Base-by-base conservation (phyloP, 2,329 filamentous ascomycete species). In the Nemania diffusa region DNA sequence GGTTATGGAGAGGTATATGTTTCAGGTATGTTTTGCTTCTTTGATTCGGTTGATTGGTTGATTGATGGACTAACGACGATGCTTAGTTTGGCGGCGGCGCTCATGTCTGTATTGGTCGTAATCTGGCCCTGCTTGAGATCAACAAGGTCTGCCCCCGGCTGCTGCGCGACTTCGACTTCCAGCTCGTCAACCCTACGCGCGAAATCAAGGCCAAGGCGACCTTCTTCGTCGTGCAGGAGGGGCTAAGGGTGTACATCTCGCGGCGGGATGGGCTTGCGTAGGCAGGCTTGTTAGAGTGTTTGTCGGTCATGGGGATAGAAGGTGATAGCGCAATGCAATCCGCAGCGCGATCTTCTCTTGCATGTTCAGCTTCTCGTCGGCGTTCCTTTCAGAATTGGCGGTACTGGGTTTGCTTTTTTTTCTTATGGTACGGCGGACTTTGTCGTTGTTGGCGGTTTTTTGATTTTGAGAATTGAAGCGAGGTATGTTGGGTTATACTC, bases 171-270 rank as follows among this genome's bases (percentile, higher is more conserved):
- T 88, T 84, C 72, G 78, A 84, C 51, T 84, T 88, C 68, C 79
- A 84, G 73, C 78, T 88, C 27, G 81, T 83, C n/a, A 79, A 84
- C 64, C 84, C 84, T 0, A 79, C 80, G 9, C 79, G 82, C 48
- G 80, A 83, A 58, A 78, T 88, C 70, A 82, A 81, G 66, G 84
- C 85, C n/a, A 82, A 85, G 61, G 83, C 85, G 22, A 87, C 85
- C 3, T 88, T 88, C 75, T 88, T 89, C 71, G 86, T 88, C 9
- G 85, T 88, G 9, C 87, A 88, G 74, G 80, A 83, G 57, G 86
- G 87, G 0, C 73, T 88, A 67, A 81, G 87, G 55, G 85, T 88
- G 55, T 85, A 80, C 71, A 79, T 85, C 64, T 79, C 79, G 68
- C 78, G 77, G 72, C 78, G 76, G 17, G 26, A 40, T 27, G 26